phyloP scores from a whole-genome alignment of 345 rosid genomes.

The Fremontodendron californicum region DNA sequence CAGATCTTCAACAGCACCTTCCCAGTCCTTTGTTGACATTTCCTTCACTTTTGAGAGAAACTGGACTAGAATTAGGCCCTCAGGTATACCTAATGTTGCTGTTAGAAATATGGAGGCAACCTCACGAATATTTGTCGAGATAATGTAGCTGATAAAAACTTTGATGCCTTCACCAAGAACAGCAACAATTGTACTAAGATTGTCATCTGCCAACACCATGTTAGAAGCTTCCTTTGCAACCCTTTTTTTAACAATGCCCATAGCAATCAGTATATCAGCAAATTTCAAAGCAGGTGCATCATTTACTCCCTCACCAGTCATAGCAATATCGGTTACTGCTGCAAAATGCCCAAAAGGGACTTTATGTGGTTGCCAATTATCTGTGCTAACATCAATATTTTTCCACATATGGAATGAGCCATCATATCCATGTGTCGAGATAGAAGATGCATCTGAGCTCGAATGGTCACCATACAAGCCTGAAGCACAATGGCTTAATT shows the following conservation, averaged over 20 bases:
- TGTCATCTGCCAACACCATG: constrained; percentile 78
- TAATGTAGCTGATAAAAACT: constrained; percentile 85
- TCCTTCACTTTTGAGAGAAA: too few species aligned
- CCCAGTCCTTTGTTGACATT: too few species aligned
- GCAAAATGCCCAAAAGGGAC: constrained; percentile 92
- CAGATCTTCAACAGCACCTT: too few species aligned
- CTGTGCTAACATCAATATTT: constrained; percentile 57
- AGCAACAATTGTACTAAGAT: constrained; percentile 66
- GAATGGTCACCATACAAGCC: constrained; percentile 98
- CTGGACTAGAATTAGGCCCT: constrained; percentile 73
- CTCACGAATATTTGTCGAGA: constrained; percentile 78
- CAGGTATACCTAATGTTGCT: constrained; percentile 76
- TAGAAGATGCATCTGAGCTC: constrained; percentile 62
- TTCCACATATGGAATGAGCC: constrained; percentile 89
- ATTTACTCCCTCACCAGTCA: constrained; percentile 68
- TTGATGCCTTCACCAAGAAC: constrained; percentile 81
- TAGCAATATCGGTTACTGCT: constrained; percentile 67
- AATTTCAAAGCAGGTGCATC: constrained; percentile 70
- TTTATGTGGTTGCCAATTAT: constrained; percentile 84
- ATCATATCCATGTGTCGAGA: constrained; percentile 91
- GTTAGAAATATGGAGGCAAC: constrained; percentile 72
- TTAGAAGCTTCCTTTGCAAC: constrained; percentile 85
- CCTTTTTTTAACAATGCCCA: constrained; percentile 75
- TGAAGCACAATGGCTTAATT: constrained; percentile 88
- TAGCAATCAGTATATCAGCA: constrained; percentile 63